phyloP scores from a whole-genome alignment of 371 early-diverging fungal species.

The Coemansia sp. region DNA sequence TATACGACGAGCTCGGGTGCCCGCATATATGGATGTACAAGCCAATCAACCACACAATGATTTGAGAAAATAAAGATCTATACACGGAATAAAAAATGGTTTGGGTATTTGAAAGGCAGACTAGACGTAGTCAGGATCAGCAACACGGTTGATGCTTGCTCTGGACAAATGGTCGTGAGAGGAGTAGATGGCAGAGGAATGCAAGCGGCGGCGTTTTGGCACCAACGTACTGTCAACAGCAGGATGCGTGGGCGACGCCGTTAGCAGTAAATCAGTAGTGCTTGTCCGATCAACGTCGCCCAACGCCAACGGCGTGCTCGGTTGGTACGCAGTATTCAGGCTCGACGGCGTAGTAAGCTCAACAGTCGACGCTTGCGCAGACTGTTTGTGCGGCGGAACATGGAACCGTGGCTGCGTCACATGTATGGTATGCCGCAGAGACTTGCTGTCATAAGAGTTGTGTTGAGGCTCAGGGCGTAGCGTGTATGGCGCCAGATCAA shows the following conservation, averaged over 20 bases:
- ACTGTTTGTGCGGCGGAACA: background rate
- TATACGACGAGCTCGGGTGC: conserved; percentile 28
- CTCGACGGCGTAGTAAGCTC: conserved; percentile 38
- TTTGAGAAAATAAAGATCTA: background rate
- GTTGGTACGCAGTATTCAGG: conserved; percentile 11
- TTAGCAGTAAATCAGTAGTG: background rate
- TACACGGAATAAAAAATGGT: too few relatives aligned
- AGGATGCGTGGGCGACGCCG: too few relatives aligned
- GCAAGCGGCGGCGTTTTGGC: too few relatives aligned
- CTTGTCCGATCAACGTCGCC: background rate
- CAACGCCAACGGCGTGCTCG: background rate
- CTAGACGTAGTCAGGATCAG: too few relatives aligned
- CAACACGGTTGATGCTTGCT: too few relatives aligned
- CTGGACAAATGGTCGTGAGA: too few relatives aligned
- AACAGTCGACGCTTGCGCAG: background rate
- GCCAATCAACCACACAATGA: background rate
- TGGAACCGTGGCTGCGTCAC: conserved; percentile 1
- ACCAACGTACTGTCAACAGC: too few relatives aligned
- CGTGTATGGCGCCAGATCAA: background rate
- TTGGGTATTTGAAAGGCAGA: too few relatives aligned
- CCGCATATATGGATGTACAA: conserved; percentile 40
- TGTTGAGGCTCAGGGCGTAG: background rate
- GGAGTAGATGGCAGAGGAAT: too few relatives aligned
- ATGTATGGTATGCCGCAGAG: background rate
- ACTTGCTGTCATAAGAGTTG: background rate